Evolutionary conservation across 192 early-diverging fungal species (phyloP), one percentile per base, ranked within the genome.

Genomic region (Entophlyctis luteolus): DNA sequence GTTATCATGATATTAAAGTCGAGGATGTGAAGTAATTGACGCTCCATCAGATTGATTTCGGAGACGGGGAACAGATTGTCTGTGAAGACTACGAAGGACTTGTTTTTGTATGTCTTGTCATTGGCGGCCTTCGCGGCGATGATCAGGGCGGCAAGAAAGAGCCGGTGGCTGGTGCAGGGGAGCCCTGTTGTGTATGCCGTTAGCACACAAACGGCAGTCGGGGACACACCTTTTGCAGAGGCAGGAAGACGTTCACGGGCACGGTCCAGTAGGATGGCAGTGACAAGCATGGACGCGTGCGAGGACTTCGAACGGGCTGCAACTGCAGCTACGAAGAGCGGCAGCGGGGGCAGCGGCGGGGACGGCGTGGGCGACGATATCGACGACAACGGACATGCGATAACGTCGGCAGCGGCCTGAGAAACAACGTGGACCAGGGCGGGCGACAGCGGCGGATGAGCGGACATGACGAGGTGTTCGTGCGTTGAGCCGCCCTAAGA

Each of bases 41-140:
- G 42, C 47, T 63, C 60, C 60, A 63, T 63, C 28, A 63, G 60
- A 33, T 63, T 63, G 46, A 63, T 63, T 25, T 63, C 60, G 18
- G 60, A 49, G 42, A 27, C 6, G 16, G 60, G 47, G 29, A 63
- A 63, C 8, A 63, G 60, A 14, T 48, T 48, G 4, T 63, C 60
- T 45, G 46, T 63, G 60, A 63, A 49, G 29, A 48, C 16, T 3
- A 49, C 42, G 47, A 45, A 63, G 46, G 18, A 37, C 6, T 27
- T n/a, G 60, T 63, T 63, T n/a, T 63, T 63, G 46, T 49, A 49
- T 10, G 42, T 48, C 29, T 49, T 63, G 46, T 63, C 60, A 29
- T 63, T 63, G 38, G 36, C 50, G 60, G 48, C 48, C 25, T 63
- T 63, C 0, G 25, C 14, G 0, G 60, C 42, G 0, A 63, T 45